Evolutionary conservation across 2,329 filamentous ascomycete genomes (phyloP), one percentile per base, ranked within the genome.

Genomic region (Tolypocladium nubicola): DNA sequence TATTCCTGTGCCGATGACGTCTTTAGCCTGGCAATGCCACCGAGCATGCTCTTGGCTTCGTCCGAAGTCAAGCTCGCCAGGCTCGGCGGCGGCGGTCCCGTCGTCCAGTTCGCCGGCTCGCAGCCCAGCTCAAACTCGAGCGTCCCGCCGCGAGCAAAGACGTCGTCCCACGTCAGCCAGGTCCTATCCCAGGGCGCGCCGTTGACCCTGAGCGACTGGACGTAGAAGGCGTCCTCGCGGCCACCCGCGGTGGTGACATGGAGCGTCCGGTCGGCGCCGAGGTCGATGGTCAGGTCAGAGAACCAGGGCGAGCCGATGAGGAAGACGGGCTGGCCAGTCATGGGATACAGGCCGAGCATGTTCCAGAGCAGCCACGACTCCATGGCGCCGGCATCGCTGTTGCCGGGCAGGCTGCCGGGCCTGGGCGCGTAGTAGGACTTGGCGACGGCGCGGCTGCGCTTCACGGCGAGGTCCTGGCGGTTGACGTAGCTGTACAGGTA

Each of bases 351-450:
- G 2, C 85, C 85, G 41, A 88, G 77, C 78, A 87, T 86, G 61
- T 81, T 82, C 82, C 86, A 89, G 10, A 87, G 70, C 3, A 87
- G 69, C 81, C 84, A 88, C 9, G 80, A 83, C 66, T 89, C 84
- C 85, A 89, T 88, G 16, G 86, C 84, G 8, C 87, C 87, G 1
- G 84, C 85, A 67, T 89, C 87, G 50, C 80, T 84, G 68, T 89
- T 89, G 0, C 87, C 87, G 0, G 86, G 86, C 0, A 89, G 73
- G 0, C 87, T 86, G 9, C 64, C 65, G 0, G 75, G 73, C 0
- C 78, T 79, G 1, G 79, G 74, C 53, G 73, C 75, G 70, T 87
- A 88, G 70, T 81, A 83, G 16, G 73, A 70, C 61, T 83, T 81
- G 37, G 84, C 84, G 52, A 86, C 75, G 56, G 72, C 73, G 54